Evolutionary conservation across 2,329 filamentous ascomycete genomes (phyloP), one percentile per base, ranked within the genome.

Genomic region (Fusarium guadeloupense): DNA sequence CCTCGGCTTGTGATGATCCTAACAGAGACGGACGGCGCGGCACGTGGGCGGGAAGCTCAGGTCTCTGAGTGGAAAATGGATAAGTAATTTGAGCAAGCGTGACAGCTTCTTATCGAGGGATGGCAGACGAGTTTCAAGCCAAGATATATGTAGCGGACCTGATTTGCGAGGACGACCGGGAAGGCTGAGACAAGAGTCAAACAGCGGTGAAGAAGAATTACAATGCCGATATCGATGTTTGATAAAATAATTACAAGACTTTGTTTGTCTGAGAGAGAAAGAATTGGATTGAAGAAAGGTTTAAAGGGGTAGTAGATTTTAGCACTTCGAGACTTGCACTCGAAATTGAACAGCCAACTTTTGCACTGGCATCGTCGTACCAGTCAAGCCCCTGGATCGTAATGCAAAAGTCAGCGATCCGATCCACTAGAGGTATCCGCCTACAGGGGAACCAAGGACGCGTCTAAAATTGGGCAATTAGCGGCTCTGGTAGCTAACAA

Each of bases 381-480:
- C 55, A 50, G 53, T 54, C 47, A 39, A 60, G 40, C 62, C 61
- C 62, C 62, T 65, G 52, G 43, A 50, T 52, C 31, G 58, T 45
- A 28, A 59, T 62, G 61, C 56, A 34, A 41, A 43, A 14, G 33
- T 37, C 51, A 65, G 51, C 62, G 62, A 64, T 64, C 62, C 38
- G 62, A 52, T 57, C 62, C 62, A 64, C 62, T 51, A 52, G 25
- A 63, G 26, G 59, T 40, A 34, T 60, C 60, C 60, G 60, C 54
- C 54, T 43, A 35, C 61, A 65, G 52, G 62, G 57, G 52, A 45
- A 39, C 21, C 16, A 44, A 5, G 8, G 13, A 7, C 20, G 37
- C 51, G 38, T 64, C 61, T 53, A 64, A 64, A 64, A 62, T 58
- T 65, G 61, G 45, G 45, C 34, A 62, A 62, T 62, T 59, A 62